These are phyloP conservation scores for Huntiella abstrusa DNA, from an alignment of 2,329 filamentous ascomycete species.

Conservation along the genomic window DNA sequence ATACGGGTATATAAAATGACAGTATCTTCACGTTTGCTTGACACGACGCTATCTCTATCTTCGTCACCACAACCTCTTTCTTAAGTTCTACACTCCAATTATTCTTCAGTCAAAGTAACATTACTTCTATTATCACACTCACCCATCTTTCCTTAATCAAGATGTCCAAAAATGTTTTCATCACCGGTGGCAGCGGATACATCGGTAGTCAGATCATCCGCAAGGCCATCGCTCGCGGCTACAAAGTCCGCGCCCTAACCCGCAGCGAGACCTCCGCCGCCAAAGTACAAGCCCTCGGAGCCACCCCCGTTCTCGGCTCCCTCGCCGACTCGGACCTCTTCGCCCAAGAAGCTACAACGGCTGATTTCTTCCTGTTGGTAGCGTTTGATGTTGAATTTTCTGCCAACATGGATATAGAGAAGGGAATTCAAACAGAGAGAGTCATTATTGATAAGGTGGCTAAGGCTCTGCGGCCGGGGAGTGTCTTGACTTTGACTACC, in stretches of 20 bases:
- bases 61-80: no score
- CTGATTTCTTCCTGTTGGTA: constrained; percentile 26
- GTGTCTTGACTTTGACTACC: constrained; percentile 20
- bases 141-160: neutral
- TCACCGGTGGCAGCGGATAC: constrained; percentile 24
- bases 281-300: constrained; percentile 21
- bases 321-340: constrained; percentile 22
- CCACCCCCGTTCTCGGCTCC: constrained; percentile 22
- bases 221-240: constrained; percentile 20
- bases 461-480: constrained; percentile 17
- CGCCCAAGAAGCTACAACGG: constrained; percentile 18
- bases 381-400: constrained; percentile 19
- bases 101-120: neutral
- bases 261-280: constrained; percentile 19
- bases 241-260: constrained; percentile 24
- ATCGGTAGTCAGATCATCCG: constrained; percentile 20
- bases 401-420: constrained; percentile 16
- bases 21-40: no score
- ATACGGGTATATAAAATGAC: no score
- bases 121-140: neutral
- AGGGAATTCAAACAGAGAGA: constrained; percentile 17
- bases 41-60: no score
- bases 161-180: constrained; percentile 16
- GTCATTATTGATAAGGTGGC: constrained; percentile 21
- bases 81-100: neutral